Conservation (phyloP, 257 asterid species). For the Cruciata laevipes region DNA sequence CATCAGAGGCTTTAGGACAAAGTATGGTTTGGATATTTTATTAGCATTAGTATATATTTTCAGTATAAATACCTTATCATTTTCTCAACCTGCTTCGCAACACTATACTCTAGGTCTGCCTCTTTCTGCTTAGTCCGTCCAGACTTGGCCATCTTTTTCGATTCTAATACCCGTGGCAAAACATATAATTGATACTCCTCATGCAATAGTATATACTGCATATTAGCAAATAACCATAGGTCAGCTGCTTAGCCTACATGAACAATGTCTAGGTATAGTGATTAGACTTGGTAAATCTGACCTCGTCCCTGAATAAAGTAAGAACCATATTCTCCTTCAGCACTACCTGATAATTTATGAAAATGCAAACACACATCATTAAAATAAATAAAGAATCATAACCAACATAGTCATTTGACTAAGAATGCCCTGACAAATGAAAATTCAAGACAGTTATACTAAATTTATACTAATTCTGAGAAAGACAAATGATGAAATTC, state of each 20-base stretch:
- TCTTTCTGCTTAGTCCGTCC: conserved; percentile 94
- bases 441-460: not conserved
- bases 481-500: not conserved
- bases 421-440: not conserved
- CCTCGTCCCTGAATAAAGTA: conserved; percentile 88
- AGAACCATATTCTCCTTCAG: conserved; percentile 91
- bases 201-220: conserved; percentile 81
- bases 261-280: not conserved
- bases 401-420: not conserved
- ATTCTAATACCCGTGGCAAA: conserved; percentile 83
- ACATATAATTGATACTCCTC: conserved; percentile 91
- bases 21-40: not conserved
- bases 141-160: conserved; percentile 95
- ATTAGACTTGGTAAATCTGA: conserved; percentile 34
- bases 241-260: conserved; percentile 5
- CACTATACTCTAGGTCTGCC: conserved; percentile 96
- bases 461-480: not conserved
- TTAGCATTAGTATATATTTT: conserved; percentile 7
- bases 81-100: conserved; percentile 99
- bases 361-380: conserved; percentile 21
- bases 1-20: not conserved
- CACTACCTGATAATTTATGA: conserved; percentile 58
- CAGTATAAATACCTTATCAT: conserved; percentile 77
- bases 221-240: conserved; percentile 11
- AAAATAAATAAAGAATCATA: conserved; percentile 7